These are phyloP conservation scores for Aspergillus egyptiacus DNA, from an alignment of 495 filamentous ascomycete species.

Conservation along the genomic window DNA sequence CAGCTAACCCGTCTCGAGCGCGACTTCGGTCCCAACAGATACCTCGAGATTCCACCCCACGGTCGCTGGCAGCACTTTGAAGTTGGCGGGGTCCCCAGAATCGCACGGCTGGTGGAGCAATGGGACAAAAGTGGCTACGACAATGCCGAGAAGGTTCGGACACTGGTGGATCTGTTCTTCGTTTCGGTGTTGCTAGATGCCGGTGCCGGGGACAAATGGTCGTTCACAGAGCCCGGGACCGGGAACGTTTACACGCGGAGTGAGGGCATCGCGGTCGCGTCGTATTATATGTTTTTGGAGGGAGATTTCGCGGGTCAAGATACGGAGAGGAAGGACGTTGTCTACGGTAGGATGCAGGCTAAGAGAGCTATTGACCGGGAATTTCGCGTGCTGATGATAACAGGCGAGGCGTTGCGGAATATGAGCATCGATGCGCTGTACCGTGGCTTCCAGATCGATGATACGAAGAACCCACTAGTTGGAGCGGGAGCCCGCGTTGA, in stretches of 20 bases:
- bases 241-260: slow-evolving; percentile 45
- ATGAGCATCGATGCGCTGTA: slow-evolving; percentile 14
- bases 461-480: slow-evolving; percentile 43
- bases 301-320: slow-evolving; percentile 38
- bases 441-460: slow-evolving; percentile 40
- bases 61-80: slow-evolving; percentile 90
- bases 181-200: slow-evolving; percentile 89
- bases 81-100: slow-evolving; percentile 69
- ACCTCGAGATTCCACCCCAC: slow-evolving; percentile 58
- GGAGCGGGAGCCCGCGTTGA: slow-evolving; percentile 44
- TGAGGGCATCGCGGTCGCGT: slow-evolving; percentile 55
- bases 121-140: slow-evolving; percentile 59
- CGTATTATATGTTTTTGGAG: slow-evolving; percentile 52
- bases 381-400: too few relatives aligned
- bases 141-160: slow-evolving; percentile 63
- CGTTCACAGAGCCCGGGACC: slow-evolving; percentile 46
- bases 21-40: slow-evolving; percentile 49
- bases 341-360: slow-evolving; percentile 21
- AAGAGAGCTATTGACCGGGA: not conserved
- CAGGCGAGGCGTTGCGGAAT: slow-evolving; percentile 18
- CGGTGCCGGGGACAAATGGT: slow-evolving; percentile 75
- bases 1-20: slow-evolving; percentile 33
- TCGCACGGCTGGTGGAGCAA: slow-evolving; percentile 62
- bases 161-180: slow-evolving; percentile 78
- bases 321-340: slow-evolving; percentile 16